Evolutionary conservation across 2,329 filamentous ascomycete genomes (phyloP), one percentile per base, ranked within the genome.

Genomic region (Ophiocordyceps camponoti-leonardi): DNA sequence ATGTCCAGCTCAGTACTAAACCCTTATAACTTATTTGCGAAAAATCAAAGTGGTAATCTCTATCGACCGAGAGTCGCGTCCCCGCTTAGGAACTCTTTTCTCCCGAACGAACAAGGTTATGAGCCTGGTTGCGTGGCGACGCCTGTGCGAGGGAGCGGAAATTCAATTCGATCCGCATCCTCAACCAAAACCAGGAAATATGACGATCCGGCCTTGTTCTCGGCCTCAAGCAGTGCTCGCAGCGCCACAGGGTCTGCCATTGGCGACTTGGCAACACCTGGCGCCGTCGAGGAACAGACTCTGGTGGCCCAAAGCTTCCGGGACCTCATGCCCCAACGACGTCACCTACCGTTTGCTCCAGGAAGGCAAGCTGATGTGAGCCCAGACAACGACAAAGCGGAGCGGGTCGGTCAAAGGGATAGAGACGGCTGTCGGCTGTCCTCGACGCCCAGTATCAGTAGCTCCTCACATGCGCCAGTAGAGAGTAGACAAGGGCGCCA

Each of bases 271-370:
- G 12, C 18, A n/a, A 16, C 40, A 13, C 7, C 23, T 30, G 26
- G 10, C n/a, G 12, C n/a, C 16, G 33, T 33, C 26, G 10, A n/a
- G 30, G 23, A 42, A 28, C 39, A 47, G 33, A 18, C 39, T 14
- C 35, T 14, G 11, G 22, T 26, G 30, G 16, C 37, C 2, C 26
- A 44, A 11, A 46, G 52, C 28, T 61, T 60, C 45, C 55, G 54
- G 19, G 47, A 54, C 37, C 43, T 54, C 2, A 57, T 62, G 56
- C 60, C 60, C 4, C 53, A 41, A 14, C 58, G 57, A 40, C 56
- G 60, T 18, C 50, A 52, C 12, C 53, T 62, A 12, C 60, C 60
- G 3, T 48, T 48, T n/a, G 31, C 42, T 6, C 28, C 30, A 11
- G n/a, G 13, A 41, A 19, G 20, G 30, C 10, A 16, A 5, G 22